phyloP scores from a whole-genome alignment of 257 asterid species.

The Scutellaria minor region DNA sequence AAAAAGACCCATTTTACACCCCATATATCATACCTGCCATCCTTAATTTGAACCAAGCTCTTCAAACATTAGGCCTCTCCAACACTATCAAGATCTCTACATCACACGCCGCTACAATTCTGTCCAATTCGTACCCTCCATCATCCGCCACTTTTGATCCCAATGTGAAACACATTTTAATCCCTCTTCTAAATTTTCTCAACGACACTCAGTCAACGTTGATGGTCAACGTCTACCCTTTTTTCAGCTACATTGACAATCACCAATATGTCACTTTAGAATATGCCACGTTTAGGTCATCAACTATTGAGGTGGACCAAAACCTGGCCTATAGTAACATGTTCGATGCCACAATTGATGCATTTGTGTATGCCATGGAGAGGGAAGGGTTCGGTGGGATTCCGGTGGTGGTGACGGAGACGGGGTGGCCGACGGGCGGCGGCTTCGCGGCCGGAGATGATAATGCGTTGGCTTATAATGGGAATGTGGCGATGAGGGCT shows the following conservation, averaged over 20 bases:
- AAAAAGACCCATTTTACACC: slow-evolving; percentile 57
- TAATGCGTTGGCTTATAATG: slow-evolving; percentile 67
- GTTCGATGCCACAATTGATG: slow-evolving; percentile 71
- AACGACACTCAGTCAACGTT: slow-evolving; percentile 52
- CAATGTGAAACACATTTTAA: slow-evolving; percentile 33
- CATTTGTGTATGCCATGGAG: slow-evolving; percentile 73
- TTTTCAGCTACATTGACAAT: slow-evolving; percentile 53
- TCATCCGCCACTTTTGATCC: slow-evolving; percentile 55
- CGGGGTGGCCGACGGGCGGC: slow-evolving; percentile 79
- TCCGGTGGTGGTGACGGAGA: slow-evolving; percentile 75
- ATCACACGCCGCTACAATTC: slow-evolving; percentile 56
- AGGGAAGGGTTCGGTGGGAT: slow-evolving; percentile 65
- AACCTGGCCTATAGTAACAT: slow-evolving; percentile 53
- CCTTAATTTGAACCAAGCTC: slow-evolving; percentile 53
- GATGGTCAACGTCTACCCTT: slow-evolving; percentile 75
- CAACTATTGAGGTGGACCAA: slow-evolving; percentile 40
- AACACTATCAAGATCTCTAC: slow-evolving; percentile 57
- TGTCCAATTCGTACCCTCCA: slow-evolving; percentile 65
- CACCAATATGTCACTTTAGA: slow-evolving; percentile 43
- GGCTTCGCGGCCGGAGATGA: slow-evolving; percentile 53
- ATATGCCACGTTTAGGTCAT: slow-evolving; percentile 62
- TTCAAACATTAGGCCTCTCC: slow-evolving; percentile 50
- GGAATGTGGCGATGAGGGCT: slow-evolving; percentile 55
- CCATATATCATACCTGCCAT: slow-evolving; percentile 59
- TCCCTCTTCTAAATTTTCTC: slow-evolving; percentile 53